phyloP scores from a whole-genome alignment of 1,284 basidiomycete genomes.

The Binderoboletus segoi region DNA sequence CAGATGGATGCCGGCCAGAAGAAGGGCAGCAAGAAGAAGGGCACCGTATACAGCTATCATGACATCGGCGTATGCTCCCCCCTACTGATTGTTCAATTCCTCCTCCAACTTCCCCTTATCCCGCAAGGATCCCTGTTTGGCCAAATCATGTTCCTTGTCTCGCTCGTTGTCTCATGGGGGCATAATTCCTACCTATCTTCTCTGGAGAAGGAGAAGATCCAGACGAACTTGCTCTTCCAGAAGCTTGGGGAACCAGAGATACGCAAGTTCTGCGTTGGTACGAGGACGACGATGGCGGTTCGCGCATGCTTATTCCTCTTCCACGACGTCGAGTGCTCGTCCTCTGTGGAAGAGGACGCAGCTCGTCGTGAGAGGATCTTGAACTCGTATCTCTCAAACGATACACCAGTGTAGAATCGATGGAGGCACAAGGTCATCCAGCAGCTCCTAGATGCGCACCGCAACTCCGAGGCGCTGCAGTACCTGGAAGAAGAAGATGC shows the following conservation, averaged over 20 bases:
- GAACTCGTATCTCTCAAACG: conserved; percentile 18
- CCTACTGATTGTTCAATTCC: conserved; percentile 26
- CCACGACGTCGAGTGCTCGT: conserved; percentile 1
- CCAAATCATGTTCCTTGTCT: conserved; percentile 32
- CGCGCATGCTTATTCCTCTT: conserved; percentile 23
- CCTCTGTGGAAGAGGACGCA: background rate
- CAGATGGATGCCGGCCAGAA: background rate
- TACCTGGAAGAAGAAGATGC: conserved; percentile 3
- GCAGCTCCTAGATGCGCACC: conserved; percentile 12
- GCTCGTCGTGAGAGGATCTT: conserved; percentile 2
- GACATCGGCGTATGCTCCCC: conserved; percentile 27
- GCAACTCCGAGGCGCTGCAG: background rate
- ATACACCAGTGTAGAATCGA: conserved; percentile 26
- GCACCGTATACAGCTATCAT: background rate
- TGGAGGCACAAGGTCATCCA: conserved; percentile 22
- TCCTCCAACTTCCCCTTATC: conserved; percentile 33
- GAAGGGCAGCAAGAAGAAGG: background rate
- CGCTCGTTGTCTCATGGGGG: conserved; percentile 29
- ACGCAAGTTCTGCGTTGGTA: conserved; percentile 7
- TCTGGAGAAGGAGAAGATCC: conserved; percentile 29
- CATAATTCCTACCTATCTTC: conserved; percentile 31
- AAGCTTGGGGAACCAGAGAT: conserved; percentile 14
- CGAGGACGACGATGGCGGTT: conserved; percentile 19
- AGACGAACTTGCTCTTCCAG: conserved; percentile 19
- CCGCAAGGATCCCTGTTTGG: conserved; percentile 31